Evolutionary conservation across 768 basidiomycete species (phyloP).

Genomic region (Mycena galericulata): DNA sequence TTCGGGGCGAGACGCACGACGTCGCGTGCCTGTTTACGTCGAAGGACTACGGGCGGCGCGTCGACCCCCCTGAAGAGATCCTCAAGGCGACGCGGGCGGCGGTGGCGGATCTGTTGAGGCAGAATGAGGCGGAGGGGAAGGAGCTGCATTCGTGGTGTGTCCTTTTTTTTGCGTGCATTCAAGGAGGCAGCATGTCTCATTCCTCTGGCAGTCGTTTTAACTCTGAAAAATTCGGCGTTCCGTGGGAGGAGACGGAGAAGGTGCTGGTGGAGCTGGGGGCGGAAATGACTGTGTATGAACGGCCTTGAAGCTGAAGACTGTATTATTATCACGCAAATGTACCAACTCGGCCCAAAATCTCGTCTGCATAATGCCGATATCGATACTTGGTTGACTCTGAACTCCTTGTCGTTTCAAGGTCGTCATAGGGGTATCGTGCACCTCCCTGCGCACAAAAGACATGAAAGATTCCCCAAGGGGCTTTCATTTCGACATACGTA

Average conservation of each 20-base stretch:
- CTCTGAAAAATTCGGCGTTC: constrained; percentile 58
- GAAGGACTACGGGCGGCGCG: constrained; percentile 50
- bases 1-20: constrained; percentile 48
- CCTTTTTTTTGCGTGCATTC: not conserved
- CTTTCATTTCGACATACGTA: too few relatives aligned
- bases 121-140: constrained; percentile 46
- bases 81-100: constrained; percentile 49
- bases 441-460: too few relatives aligned
- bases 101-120: constrained; percentile 47
- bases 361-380: too few relatives aligned
- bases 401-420: too few relatives aligned
- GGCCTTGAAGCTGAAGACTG: constrained; percentile 14
- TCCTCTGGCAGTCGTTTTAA: constrained; percentile 50
- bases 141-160: constrained; percentile 55
- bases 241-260: constrained; percentile 52
- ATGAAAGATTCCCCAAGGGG: too few relatives aligned
- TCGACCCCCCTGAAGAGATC: constrained; percentile 52
- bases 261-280: constrained; percentile 48
- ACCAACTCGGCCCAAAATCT: too few relatives aligned
- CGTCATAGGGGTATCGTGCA: too few relatives aligned
- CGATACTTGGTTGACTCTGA: too few relatives aligned
- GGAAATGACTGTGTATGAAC: constrained; percentile 51
- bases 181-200: not conserved
- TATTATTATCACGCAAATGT: too few relatives aligned
- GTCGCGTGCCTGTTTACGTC: constrained; percentile 59